Evolutionary conservation across 768 basidiomycete species (phyloP), one percentile per base, ranked within the genome.

Genomic region (Lactarius hatsudake): DNA sequence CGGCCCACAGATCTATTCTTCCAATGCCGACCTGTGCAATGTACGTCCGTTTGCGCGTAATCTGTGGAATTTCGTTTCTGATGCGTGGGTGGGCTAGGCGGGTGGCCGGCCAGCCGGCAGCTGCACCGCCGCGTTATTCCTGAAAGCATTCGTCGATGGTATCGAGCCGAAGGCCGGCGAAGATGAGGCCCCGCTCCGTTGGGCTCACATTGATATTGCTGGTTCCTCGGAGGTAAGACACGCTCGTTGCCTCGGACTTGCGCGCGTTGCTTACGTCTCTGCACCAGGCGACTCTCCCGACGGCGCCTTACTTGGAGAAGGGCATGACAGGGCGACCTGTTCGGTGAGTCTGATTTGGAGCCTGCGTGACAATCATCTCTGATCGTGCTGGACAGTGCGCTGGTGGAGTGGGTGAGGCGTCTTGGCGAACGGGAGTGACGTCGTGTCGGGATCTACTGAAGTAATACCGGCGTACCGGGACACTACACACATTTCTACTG

Each of bases 181-280:
- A 64, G 81, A 81, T 17, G 72, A 72, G 34, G 80, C 85, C 6
- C 75, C 78, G 15, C 77, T 93, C 71, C 85, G 86, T 68, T 96
- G 93, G 92, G 94, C 93, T 0, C 94, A 95, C 75, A 77, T 94
- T 53, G 94, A 96, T 72, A 94, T 94, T 65, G 92, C 86, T 13
- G 87, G 90, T 17, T 77, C 83, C n/a, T 91, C 91, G 89, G 90
- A 92, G 77, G 85, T 86, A 48, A 61, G 81, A 76, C 62, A 2
- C 36, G 5, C 28, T 53, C 60, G 17, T 15, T 5, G 8, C 10
- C 30, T 55, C 2, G 18, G 32, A 32, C 23, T 42, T 12, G 28
- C 48, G 53, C 20, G 5, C 30, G 4, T 12, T 59, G 23, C 38
- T 48, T 34, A 59, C 13, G 38, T 45, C n/a, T 23, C 53, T 36